These are phyloP conservation scores for Candida suzukii DNA, from an alignment of 805 yeast genomes.

Conservation along the genomic window DNA sequence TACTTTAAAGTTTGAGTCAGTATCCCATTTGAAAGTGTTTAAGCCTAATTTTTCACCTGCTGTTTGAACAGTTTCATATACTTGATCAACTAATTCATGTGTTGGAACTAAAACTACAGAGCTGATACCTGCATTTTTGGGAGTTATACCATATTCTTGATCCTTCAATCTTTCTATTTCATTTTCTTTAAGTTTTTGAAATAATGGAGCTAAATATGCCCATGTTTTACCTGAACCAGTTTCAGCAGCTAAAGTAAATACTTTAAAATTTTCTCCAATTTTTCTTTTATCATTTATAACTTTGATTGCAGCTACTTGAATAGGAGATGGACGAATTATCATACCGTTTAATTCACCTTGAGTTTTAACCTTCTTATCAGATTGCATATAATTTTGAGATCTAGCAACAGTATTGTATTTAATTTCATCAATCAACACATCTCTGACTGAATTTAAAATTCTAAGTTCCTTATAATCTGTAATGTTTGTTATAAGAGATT, in stretches of 20 bases:
- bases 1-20: constrained; percentile 46
- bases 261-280: constrained; percentile 34
- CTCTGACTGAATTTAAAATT: constrained; percentile 60
- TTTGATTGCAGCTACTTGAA: constrained; percentile 71
- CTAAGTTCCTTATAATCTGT: constrained; percentile 59
- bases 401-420: constrained; percentile 35
- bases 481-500: constrained; percentile 42
- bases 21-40: constrained; percentile 53
- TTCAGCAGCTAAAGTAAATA: constrained; percentile 85
- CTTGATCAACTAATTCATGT: constrained; percentile 81
- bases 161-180: constrained; percentile 31
- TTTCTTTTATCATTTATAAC: constrained; percentile 39
- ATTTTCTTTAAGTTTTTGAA: constrained; percentile 60
- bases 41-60: constrained; percentile 31
- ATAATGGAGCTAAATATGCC: constrained; percentile 75
- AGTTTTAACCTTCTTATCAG: constrained; percentile 22
- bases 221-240: constrained; percentile 97
- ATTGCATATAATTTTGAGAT: constrained; percentile 23
- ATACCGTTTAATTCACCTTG: constrained; percentile 28
- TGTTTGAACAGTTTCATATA: constrained; percentile 37
- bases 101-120: constrained; percentile 84
- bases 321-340: constrained; percentile 60
- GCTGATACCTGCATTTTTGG: constrained; percentile 42
- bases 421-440: constrained; percentile 50
- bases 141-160: constrained; percentile 11